These are phyloP conservation scores for Mycena vulgaris DNA, from an alignment of 768 basidiomycete genomes.

Conservation along the genomic window DNA sequence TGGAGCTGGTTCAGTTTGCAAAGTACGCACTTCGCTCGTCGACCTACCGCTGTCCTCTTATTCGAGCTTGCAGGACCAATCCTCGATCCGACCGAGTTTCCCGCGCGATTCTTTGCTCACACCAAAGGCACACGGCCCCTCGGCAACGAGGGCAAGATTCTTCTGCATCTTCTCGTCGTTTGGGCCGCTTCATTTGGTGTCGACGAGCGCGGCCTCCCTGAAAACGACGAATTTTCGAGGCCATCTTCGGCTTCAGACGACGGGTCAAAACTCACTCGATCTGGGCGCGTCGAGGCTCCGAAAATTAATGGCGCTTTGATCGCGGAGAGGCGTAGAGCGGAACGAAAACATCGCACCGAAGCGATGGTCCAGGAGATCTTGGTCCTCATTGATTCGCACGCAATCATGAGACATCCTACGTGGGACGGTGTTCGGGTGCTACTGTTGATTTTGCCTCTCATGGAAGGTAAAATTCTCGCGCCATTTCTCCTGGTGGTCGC, in stretches of 20 bases:
- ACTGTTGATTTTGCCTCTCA: conserved; percentile 84
- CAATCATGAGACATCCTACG: conserved; percentile 83
- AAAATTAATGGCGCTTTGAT: conserved; percentile 48
- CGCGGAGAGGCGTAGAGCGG: conserved; percentile 54
- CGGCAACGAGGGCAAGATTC: conserved; percentile 80
- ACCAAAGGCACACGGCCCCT: conserved; percentile 73
- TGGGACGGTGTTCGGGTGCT: conserved; percentile 91
- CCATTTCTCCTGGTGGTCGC: background rate
- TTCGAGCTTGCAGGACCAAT: conserved; percentile 76
- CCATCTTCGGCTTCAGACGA: conserved; percentile 38
- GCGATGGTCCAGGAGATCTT: conserved; percentile 85
- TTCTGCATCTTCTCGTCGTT: conserved; percentile 85
- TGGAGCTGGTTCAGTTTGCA: conserved; percentile 90
- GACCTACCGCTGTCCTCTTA: conserved; percentile 22
- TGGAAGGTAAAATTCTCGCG: conserved; percentile 74
- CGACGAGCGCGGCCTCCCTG: conserved; percentile 80
- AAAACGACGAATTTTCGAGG: conserved; percentile 44
- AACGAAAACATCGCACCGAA: conserved; percentile 70
- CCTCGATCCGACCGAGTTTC: conserved; percentile 86
- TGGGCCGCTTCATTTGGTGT: conserved; percentile 95
- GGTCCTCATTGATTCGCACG: conserved; percentile 84
- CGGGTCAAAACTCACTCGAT: conserved; percentile 27
- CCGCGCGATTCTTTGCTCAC: conserved; percentile 79
- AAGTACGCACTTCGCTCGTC: conserved; percentile 63
- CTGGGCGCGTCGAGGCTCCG: conserved; percentile 29